These are phyloP conservation scores for Aspergillus neotritici DNA, from an alignment of 2,329 filamentous ascomycete species.

Conservation along the genomic window DNA sequence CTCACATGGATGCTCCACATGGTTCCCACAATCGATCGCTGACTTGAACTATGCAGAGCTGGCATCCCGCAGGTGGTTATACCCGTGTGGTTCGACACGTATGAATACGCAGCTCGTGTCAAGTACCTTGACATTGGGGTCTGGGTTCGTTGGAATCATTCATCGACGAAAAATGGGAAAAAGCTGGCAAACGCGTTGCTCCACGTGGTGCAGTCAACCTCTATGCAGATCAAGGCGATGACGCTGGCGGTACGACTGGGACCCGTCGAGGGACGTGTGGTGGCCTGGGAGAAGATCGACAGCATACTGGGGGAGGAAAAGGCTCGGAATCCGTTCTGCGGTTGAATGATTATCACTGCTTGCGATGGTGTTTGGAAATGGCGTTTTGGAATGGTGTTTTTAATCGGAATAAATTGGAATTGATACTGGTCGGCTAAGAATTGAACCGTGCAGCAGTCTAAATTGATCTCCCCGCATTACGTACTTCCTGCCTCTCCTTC, in stretches of 20 bases:
- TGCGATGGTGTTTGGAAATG: too few relatives aligned
- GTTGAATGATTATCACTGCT: background rate
- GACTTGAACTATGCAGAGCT: conserved; percentile 23
- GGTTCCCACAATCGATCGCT: background rate
- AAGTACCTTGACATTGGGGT: conserved; percentile 43
- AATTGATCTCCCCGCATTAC: background rate
- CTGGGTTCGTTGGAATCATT: conserved; percentile 33
- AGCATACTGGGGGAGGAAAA: conserved; percentile 3
- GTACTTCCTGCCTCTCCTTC: background rate
- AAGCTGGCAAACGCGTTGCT: conserved; percentile 24
- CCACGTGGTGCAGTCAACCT: conserved; percentile 5
- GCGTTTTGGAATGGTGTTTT: too few relatives aligned
- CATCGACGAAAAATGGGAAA: conserved; percentile 26
- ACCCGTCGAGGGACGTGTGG: conserved; percentile 13
- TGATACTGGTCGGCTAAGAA: background rate
- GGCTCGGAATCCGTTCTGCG: background rate
- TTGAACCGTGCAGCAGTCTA: background rate
- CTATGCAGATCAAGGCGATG: conserved; percentile 8
- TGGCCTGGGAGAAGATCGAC: conserved; percentile 19
- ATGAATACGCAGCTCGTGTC: conserved; percentile 41
- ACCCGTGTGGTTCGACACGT: conserved; percentile 45
- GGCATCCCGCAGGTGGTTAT: conserved; percentile 45
- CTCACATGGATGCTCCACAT: too few relatives aligned
- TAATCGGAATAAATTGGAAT: too few relatives aligned
- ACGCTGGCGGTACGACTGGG: conserved; percentile 7